Conservation (phyloP, 2,329 filamentous ascomycete species). For the Alternaria rosae region DNA sequence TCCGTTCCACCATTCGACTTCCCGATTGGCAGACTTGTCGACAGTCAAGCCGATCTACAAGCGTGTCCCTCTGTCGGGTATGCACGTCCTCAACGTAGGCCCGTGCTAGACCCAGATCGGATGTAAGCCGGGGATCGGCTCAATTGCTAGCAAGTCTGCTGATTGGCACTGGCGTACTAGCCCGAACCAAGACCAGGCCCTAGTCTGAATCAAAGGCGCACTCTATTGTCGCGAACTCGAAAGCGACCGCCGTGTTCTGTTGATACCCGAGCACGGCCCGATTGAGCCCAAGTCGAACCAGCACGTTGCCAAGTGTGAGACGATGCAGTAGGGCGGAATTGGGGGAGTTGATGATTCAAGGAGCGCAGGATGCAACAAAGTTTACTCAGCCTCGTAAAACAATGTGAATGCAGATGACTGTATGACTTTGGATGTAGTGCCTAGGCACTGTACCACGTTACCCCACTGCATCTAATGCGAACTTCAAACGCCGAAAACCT, state of each 20-base stretch:
- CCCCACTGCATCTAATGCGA: not conserved
- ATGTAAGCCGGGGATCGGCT: not conserved
- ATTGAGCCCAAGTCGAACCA: not conserved
- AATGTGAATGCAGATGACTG: not conserved
- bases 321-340: not conserved
- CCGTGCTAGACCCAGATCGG: not conserved
- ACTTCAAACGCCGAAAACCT: not conserved
- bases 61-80: not conserved
- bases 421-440: not conserved
- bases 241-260: not conserved
- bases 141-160: not conserved
- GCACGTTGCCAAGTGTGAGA: not conserved
- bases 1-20: not conserved
- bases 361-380: not conserved
- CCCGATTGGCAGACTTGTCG: not conserved
- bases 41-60: not conserved
- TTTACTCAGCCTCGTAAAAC: not conserved
- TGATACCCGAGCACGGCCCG: not conserved
- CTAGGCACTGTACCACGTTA: not conserved
- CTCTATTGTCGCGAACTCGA: not conserved
- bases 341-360: not conserved
- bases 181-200: not conserved
- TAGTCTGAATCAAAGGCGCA: not conserved
- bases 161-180: not conserved
- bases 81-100: rapidly evolving